Conservation (phyloP, 371 early-diverging fungal genomes). For the Saksenaea oblongispora region DNA sequence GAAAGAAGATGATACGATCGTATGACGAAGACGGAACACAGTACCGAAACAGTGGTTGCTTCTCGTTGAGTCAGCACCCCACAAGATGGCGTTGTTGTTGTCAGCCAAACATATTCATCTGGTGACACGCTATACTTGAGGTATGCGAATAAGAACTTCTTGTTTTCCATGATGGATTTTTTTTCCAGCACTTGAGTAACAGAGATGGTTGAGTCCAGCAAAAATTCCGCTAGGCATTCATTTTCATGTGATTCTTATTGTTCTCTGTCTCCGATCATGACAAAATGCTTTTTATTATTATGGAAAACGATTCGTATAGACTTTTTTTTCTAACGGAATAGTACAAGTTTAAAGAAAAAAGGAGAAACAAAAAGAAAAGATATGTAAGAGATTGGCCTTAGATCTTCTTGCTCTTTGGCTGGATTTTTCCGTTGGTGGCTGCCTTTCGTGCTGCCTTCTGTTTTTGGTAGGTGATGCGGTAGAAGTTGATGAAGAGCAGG, state of each 20-base stretch:
- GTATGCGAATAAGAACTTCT: not conserved
- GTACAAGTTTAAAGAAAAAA: not conserved
- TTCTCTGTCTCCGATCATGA: not conserved
- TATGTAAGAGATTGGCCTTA: conserved; percentile 12
- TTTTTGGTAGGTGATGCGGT: conserved; percentile 79
- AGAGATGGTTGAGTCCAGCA: not conserved
- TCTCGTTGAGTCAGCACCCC: too few relatives aligned
- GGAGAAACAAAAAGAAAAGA: not conserved
- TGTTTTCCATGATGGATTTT: too few relatives aligned
- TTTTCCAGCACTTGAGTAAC: not conserved
- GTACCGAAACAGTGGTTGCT: too few relatives aligned
- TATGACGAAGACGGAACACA: too few relatives aligned
- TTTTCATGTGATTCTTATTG: not conserved
- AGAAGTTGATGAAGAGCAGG: conserved; percentile 87
- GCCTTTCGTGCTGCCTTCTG: conserved; percentile 45
- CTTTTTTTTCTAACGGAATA: not conserved
- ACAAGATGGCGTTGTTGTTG: too few relatives aligned
- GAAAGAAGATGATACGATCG: too few relatives aligned
- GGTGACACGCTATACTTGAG: too few relatives aligned
- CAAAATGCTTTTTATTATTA: not conserved
- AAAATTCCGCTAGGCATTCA: too few relatives aligned
- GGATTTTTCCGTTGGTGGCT: conserved; percentile 13
- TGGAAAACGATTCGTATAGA: not conserved
- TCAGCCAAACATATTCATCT: too few relatives aligned
- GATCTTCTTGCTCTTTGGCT: conserved; percentile 46